Evolutionary conservation across 225 moss, liverwort and hornwort genomes (phyloP), one percentile per base, ranked within the genome.

Genomic region (Straminergon stramineum): DNA sequence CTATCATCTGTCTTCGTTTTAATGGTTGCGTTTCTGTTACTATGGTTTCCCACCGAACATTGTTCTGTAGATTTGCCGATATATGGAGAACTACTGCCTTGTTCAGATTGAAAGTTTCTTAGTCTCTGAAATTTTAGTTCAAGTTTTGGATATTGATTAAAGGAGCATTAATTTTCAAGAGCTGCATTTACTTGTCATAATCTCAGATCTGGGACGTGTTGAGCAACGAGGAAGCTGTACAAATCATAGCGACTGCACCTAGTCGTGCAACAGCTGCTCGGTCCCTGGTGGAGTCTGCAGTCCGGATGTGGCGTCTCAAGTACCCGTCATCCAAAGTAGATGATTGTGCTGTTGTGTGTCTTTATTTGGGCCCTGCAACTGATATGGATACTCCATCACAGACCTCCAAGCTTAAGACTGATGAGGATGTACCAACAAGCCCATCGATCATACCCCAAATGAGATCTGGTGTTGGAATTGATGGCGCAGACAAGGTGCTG

Each of bases 141-240:
- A 85, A 41, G 31, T 71, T 84, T 13, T 37, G 63, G 26, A 75
- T 61, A 62, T 62, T 41, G 48, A 51, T 75, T 84, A 57, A 85
- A 75, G 48, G 34, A 75, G 75, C 27, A 48, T 63, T 48, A 62
- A 31, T 73, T 43, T 73, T 24, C 22, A 62, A 21, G 81, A 62
- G 62, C 62, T 82, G 41, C 45, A 30, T 81, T 56, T 56, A 15
- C 73, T 73, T 73, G 60, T 34, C 32, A 7, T 57, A 17, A 58
- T 85, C 31, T 71, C 88, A 94, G 94, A 93, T 94, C n/a, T 94
- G 94, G 94, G 94, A 94, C 83, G 94, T 94, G 6, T 86, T 94
- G 60, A 94, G 89, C 87, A 94, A 94, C 74, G 94, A 93, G 88
- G 94, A 94, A 88, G 94, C 89, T 43, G 93, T 94, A 27, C 92